Evolutionary conservation across 2,329 filamentous ascomycete genomes (phyloP), one percentile per base, ranked within the genome.

Genomic region (Botrytis squamosa): DNA sequence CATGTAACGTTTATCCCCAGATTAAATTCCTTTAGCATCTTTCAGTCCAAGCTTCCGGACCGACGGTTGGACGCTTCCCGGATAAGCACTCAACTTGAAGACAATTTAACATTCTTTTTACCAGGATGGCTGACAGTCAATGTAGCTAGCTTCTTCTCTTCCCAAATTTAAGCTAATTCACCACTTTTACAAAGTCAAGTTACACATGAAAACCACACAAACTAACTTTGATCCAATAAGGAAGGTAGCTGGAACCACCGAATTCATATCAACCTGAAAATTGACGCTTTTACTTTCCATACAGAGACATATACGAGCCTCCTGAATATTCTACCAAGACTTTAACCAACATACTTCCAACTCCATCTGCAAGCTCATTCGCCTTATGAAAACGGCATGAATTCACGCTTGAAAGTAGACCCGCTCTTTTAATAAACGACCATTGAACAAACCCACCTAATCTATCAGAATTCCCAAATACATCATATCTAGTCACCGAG

Each of bases 291-390:
- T 42, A 42, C 25, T 57, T 68, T 42, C 66, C 66, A 57, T 42
- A 57, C 36, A 57, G 49, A 68, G 66, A 57, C 49, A 57, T 22
- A 57, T 68, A 68, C 66, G 66, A 68, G 36, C 18, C 49, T 33
- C 36, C 25, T 68, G 33, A 42, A 42, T 22, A 42, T 22, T 42
- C 20, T 6, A 68, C 36, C 9, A 57, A 57, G 65, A 57, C 49
- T 57, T 20, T 18, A 33, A 42, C 49, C 49, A 68, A 68, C 66
- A 68, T 16, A 4, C 14, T 33, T 55, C 49, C 49, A 68, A 57
- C 49, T 57, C 36, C 66, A 68, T 68, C 36, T 40, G 29, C 14
- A n/a, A 42, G 16, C 49, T 20, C n/a, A 57, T 68, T 68, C 49
- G 49, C 36, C 36, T 68, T 42, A 42, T 33, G 18, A 57, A 68